These are phyloP conservation scores for Nothopassalora personata DNA, from an alignment of 2,329 filamentous ascomycete species.

Conservation along the genomic window DNA sequence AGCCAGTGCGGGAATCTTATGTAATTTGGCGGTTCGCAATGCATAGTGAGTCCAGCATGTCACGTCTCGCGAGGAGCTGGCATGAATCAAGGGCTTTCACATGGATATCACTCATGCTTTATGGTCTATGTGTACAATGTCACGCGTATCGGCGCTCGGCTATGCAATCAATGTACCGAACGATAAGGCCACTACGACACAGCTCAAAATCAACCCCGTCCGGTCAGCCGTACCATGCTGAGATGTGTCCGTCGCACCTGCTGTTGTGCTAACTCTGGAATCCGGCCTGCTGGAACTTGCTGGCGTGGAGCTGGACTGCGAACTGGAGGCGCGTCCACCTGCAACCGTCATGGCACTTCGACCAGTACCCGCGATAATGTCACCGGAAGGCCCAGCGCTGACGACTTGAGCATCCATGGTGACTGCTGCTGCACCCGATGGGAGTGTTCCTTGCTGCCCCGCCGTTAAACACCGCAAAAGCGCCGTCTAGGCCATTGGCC, in stretches of 20 bases:
- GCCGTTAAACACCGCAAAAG: not conserved
- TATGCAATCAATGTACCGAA: not conserved
- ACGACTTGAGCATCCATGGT: not conserved
- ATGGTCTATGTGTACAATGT: not conserved
- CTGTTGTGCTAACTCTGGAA: not conserved
- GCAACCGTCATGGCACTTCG: not conserved
- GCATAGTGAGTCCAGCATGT: not conserved
- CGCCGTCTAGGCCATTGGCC: not conserved
- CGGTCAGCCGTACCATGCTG: not conserved
- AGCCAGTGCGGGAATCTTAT: conserved; percentile 10
- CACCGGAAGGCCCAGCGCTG: not conserved
- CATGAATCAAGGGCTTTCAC: not conserved
- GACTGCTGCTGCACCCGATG: not conserved
- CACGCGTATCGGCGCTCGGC: not conserved
- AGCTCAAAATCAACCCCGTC: not conserved
- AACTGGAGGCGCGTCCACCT: not conserved
- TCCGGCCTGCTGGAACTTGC: not conserved
- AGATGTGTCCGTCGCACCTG: not conserved
- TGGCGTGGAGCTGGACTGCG: not conserved
- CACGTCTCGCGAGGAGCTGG: not conserved
- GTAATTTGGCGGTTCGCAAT: not conserved
- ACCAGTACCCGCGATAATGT: not conserved
- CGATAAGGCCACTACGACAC: not conserved
- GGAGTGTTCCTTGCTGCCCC: not conserved
- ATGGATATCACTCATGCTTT: not conserved